Evolutionary conservation across 1,284 basidiomycete genomes (phyloP).

Genomic region (Rhodofomes roseus): DNA sequence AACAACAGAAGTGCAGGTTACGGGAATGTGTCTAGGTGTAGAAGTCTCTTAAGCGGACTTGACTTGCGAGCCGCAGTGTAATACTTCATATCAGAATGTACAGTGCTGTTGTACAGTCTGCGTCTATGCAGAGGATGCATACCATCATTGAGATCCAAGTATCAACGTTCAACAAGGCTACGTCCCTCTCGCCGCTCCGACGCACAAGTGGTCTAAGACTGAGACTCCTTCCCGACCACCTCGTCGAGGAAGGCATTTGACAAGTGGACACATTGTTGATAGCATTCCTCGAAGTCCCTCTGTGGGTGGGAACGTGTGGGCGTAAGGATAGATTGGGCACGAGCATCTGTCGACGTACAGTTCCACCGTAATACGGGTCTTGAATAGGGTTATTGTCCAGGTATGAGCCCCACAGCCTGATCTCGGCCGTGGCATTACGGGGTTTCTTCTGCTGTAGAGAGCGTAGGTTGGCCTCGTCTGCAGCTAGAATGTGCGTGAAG

Average conservation of each 20-base stretch:
- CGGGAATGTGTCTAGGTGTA: neutral
- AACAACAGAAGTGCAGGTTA: neutral
- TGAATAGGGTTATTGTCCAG: constrained; percentile 58
- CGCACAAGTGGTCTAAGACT: neutral
- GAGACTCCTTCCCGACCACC: constrained; percentile 33
- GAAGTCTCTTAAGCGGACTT: neutral
- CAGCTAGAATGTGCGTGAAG: constrained; percentile 71
- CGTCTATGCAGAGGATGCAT: neutral
- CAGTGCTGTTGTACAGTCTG: neutral
- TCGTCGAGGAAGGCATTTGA: constrained; percentile 76
- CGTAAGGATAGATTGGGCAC: neutral
- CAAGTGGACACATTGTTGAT: constrained; percentile 58
- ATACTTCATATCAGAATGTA: neutral
- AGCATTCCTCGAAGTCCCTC: constrained; percentile 58
- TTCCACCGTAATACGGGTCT: constrained; percentile 75
- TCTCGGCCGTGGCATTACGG: constrained; percentile 48
- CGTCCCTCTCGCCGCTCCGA: too few relatives aligned
- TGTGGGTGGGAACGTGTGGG: constrained; percentile 19
- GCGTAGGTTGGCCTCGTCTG: constrained; percentile 63
- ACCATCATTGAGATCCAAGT: too few relatives aligned
- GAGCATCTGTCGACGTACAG: constrained; percentile 35
- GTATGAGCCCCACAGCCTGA: constrained; percentile 75
- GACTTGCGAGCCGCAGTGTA: neutral
- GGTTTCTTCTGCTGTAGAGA: constrained; percentile 56
- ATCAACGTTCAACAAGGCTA: too few relatives aligned